phyloP scores from a whole-genome alignment of 768 basidiomycete genomes.

The Suillus lakei region DNA sequence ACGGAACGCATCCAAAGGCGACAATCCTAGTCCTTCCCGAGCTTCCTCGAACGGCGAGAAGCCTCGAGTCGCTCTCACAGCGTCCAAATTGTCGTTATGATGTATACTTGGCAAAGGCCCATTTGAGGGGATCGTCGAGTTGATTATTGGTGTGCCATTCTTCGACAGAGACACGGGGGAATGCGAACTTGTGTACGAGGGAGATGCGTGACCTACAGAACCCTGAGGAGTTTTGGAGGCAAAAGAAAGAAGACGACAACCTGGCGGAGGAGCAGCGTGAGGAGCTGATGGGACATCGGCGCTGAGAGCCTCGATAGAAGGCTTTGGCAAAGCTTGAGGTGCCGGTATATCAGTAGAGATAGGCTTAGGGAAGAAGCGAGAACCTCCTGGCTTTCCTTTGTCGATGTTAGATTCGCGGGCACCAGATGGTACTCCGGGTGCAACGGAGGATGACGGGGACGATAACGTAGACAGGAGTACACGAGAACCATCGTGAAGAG shows the following conservation, averaged over 20 bases:
- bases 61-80: constrained; percentile 28
- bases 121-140: constrained; percentile 5
- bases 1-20: constrained; percentile 23
- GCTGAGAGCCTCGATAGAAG: constrained; percentile 46
- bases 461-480: constrained; percentile 15
- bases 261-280: constrained; percentile 45
- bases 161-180: constrained; percentile 27
- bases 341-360: constrained; percentile 25
- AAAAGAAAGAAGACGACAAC: constrained; percentile 50
- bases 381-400: constrained; percentile 30
- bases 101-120: constrained; percentile 1
- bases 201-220: constrained; percentile 19
- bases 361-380: constrained; percentile 43
- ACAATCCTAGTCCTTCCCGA: constrained; percentile 16
- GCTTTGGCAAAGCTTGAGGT: constrained; percentile 20
- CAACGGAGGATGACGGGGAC: constrained; percentile 17
- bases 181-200: constrained; percentile 24
- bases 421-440: background rate
- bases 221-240: constrained; percentile 32
- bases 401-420: constrained; percentile 24
- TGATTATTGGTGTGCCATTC: constrained; percentile 20
- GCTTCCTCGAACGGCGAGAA: constrained; percentile 66
- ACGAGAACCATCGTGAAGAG: constrained; percentile 10
- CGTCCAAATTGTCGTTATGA: constrained; percentile 14
- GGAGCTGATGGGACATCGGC: constrained; percentile 32